Conservation (phyloP, 2,329 filamentous ascomycete species). For the Xylariaceae sp. region DNA sequence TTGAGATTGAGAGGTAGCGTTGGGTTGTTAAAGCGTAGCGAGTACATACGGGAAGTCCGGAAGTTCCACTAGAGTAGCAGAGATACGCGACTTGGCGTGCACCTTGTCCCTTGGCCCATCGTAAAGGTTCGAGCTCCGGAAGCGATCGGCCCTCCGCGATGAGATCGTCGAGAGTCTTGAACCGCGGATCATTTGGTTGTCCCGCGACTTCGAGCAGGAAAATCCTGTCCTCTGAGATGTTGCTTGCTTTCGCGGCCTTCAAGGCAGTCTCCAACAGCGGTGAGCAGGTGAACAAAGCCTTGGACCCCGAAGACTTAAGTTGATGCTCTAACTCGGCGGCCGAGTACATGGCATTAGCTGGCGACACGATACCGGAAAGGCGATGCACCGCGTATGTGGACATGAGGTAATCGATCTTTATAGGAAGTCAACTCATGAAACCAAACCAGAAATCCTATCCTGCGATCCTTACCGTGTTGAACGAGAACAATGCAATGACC, state of each 20-base stretch:
- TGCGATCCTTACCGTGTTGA: conserved; percentile 53
- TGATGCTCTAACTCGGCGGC: conserved; percentile 62
- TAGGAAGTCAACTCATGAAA: not conserved
- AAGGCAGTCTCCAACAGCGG: conserved; percentile 57
- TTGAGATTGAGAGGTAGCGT: not conserved
- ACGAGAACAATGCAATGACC: conserved; percentile 62
- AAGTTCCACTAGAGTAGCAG: conserved; percentile 70
- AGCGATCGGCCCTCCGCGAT: conserved; percentile 51
- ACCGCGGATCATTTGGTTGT: conserved; percentile 38
- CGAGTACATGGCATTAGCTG: conserved; percentile 66
- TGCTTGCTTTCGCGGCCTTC: conserved; percentile 54
- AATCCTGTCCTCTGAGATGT: conserved; percentile 56
- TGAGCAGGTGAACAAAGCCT: conserved; percentile 63
- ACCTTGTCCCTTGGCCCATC: conserved; percentile 55
- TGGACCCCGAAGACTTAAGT: conserved; percentile 57
- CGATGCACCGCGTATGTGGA: conserved; percentile 64
- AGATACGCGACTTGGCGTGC: conserved; percentile 61
- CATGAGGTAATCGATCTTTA: conserved; percentile 58
- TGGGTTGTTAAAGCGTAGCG: not conserved
- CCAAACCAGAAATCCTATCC: not conserved
- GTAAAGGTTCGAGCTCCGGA: conserved; percentile 43
- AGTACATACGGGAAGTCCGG: conserved; percentile 56
- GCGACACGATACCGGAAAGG: conserved; percentile 60
- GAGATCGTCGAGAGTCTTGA: conserved; percentile 59
- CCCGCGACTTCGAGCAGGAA: conserved; percentile 52